Evolutionary conservation across 2,329 filamentous ascomycete genomes (phyloP), one percentile per base, ranked within the genome.

Genomic region (Verticillium isaacii): DNA sequence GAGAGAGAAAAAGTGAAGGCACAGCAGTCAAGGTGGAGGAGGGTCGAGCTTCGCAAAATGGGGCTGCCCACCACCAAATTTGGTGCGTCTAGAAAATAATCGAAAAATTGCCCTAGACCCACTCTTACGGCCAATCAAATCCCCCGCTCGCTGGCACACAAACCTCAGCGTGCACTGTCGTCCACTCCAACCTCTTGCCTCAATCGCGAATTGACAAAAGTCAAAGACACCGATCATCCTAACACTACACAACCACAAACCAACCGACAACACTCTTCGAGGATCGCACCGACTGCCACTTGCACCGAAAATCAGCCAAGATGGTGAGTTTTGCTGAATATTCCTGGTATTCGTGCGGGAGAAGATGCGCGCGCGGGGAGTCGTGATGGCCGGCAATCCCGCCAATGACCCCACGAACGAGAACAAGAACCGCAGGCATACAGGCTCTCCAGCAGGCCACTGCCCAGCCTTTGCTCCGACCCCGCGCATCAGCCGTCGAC

Each of bases 261-360:
- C 45, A 50, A 50, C 45, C 19, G 34, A 50, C 45, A 32, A 56
- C 63, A 77, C 84, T 86, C 85, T 87, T 87, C 85, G 85, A 87
- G 85, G 85, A 87, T 87, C 84, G 83, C 80, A 77, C 82, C 83
- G 84, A 83, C 84, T 82, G 74, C 76, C 71, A 74, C 72, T 74
- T 74, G 72, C 66, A 70, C 79, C 77, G 79, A 76, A 74, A 73
- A 73, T 76, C 70, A 79, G 75, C 75, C 81, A 86, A 84, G 78
- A 87, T 87, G 85, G 85, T 87, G 75, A 79, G 85, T 79, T 70
- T 60, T 58, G 57, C 59, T 59, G 19, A 11, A 25, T 60, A 56
- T 55, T 56, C 56, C 45, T 50, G 19, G 34, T 58, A 56, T 32
- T 54, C 29, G 25, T 32, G 32, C 54, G 54, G 32, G 54, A 56